Evolutionary conservation across 2,329 filamentous ascomycete species (phyloP), one percentile per base, ranked within the genome.

Genomic region (Aspergillus costaricaensis): DNA sequence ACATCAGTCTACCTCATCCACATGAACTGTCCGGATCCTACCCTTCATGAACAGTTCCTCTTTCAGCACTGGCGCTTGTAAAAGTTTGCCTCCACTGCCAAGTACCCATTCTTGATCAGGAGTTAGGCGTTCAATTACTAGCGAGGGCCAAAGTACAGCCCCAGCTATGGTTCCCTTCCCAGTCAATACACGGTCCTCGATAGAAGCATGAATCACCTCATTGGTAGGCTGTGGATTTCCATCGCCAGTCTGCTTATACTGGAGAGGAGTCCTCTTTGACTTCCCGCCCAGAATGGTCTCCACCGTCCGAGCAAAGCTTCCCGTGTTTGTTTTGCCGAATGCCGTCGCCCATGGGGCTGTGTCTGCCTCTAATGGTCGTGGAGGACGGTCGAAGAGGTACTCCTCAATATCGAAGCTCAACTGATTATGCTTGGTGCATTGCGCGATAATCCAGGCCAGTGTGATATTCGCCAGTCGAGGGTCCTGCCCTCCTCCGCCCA

Each of bases 381-480:
- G 59, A 1, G 67, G 66, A 5, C 58, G 9, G 7, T 66, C 59
- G 21, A 68, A 67, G 0, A 69, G 53, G 52, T 69, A 69, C 12
- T 52, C 51, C 7, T 66, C 61, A 5, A 66, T 47, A 21, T 69
- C 62, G 19, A 70, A 68, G 0, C 58, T 58, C 1, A 70, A 58
- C 44, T 70, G 67, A 6, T 61, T 47, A n/a, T 67, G 39, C 47
- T 69, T 67, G 9, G 59, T 59, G 30, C 67, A 69, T 59, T 85
- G 82, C 54, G 79, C 77, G 67, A 85, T 82, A 83, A 86, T 85
- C 83, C 83, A 86, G 4, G 83, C 83, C 1, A 85, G 70, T 5
- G 80, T 78, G 27, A 85, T 83, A 43, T 84, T 65, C 2, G 72
- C 62, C 2, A 72, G 75, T 32, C 83, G 77, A 62, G 79, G 76